These are phyloP conservation scores for Epichloe gansuensis DNA, from an alignment of 2,329 filamentous ascomycete species.

Conservation along the genomic window DNA sequence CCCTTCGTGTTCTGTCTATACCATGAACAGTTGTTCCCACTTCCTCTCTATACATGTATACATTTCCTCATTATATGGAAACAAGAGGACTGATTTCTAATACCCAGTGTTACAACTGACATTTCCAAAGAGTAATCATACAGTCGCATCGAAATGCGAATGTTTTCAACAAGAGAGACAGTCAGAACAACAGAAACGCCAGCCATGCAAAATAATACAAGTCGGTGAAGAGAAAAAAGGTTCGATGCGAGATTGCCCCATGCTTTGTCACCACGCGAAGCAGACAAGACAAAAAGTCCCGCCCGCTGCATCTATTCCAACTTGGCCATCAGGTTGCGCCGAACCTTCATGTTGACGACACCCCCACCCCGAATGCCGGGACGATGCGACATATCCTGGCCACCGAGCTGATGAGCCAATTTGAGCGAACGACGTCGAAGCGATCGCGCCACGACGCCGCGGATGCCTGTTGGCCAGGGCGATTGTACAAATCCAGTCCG, in stretches of 20 bases:
- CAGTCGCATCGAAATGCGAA: not conserved
- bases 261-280: not conserved
- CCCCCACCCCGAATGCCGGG: constrained; percentile 84
- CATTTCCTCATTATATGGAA: too few species aligned
- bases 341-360: constrained; percentile 67
- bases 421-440: constrained; percentile 53
- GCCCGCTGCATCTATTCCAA: constrained; percentile 26
- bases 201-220: not conserved
- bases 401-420: constrained; percentile 62
- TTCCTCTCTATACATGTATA: too few species aligned
- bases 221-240: not conserved
- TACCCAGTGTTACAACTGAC: too few species aligned
- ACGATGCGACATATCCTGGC: constrained; percentile 77
- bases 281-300: not conserved
- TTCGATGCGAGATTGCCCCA: not conserved
- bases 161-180: not conserved
- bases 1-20: too few species aligned
- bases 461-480: constrained; percentile 28
- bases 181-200: not conserved
- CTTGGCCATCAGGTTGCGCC: constrained; percentile 52
- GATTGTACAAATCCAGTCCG: constrained; percentile 78
- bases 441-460: constrained; percentile 42
- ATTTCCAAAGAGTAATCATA: too few species aligned
- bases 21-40: too few species aligned
- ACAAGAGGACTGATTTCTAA: too few species aligned